These are phyloP conservation scores for Mortierella sp. DNA, from an alignment of 371 early-diverging fungal species.

Conservation along the genomic window DNA sequence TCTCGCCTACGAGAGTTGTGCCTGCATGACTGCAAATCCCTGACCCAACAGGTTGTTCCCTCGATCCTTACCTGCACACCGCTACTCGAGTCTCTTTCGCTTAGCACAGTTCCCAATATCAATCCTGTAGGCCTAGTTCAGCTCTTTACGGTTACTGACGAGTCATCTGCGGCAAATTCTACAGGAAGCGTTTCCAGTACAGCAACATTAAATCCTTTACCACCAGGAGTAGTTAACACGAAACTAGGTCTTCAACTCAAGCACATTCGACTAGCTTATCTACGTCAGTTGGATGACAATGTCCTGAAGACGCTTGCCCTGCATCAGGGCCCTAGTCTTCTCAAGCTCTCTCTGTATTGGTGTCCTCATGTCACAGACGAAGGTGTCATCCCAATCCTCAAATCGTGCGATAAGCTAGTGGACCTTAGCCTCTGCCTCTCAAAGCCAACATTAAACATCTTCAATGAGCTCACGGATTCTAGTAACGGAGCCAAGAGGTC, in stretches of 20 bases:
- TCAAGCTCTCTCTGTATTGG: slow-evolving; percentile 41
- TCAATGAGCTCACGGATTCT: slow-evolving; percentile 11
- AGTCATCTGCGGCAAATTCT: background rate
- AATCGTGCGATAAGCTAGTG: slow-evolving; percentile 23
- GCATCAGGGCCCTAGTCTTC: slow-evolving; percentile 31
- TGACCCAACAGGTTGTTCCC: slow-evolving; percentile 12
- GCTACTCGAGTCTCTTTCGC: slow-evolving; percentile 28
- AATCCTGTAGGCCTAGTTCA: slow-evolving; percentile 10
- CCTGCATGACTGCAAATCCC: slow-evolving; percentile 29
- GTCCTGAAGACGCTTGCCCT: slow-evolving; percentile 27
- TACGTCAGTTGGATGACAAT: slow-evolving; percentile 32
- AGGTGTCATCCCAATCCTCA: slow-evolving; percentile 33
- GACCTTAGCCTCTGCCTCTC: slow-evolving; percentile 37
- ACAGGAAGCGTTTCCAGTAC: background rate
- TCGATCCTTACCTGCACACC: slow-evolving; percentile 37
- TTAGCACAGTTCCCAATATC: slow-evolving; percentile 31
- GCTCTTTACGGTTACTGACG: slow-evolving; percentile 19
- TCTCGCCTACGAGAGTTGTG: slow-evolving; percentile 29
- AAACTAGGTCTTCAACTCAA: slow-evolving; percentile 26
- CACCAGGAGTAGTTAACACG: background rate
- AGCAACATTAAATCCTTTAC: background rate
- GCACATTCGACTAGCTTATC: slow-evolving; percentile 36
- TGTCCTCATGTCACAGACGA: slow-evolving; percentile 46
- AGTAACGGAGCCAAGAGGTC: slow-evolving; percentile 1
- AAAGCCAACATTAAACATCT: slow-evolving; percentile 34